These are phyloP conservation scores for Yamadazyma diospyri DNA, from an alignment of 1,139 yeast genomes.

Conservation along the genomic window DNA sequence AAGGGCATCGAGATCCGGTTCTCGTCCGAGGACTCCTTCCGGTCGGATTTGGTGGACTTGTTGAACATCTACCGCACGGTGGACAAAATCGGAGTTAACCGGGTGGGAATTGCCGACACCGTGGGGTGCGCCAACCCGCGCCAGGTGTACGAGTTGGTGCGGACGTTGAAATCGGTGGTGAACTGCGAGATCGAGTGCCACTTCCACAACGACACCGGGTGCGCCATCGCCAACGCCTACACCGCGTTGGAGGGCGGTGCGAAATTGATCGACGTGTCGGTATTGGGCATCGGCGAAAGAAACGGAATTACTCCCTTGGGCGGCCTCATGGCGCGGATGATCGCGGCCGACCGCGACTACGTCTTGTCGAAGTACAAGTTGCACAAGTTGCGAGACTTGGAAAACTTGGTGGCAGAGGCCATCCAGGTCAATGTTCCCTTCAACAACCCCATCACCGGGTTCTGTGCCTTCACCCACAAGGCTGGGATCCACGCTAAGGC, in stretches of 20 bases:
- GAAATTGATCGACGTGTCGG: conserved; percentile 53
- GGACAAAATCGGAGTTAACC: conserved; percentile 55
- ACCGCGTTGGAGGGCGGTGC: conserved; percentile 64
- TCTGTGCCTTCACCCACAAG: conserved; percentile 61
- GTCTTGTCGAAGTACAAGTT: conserved; percentile 55
- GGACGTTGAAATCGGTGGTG: conserved; percentile 55
- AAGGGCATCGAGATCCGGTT: conserved; percentile 58
- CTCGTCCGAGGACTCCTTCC: conserved; percentile 55
- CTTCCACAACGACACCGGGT: conserved; percentile 61
- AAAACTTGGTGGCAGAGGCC: conserved; percentile 55
- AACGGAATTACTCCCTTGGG: conserved; percentile 60
- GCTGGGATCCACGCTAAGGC: conserved; percentile 64
- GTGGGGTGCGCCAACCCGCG: conserved; percentile 62
- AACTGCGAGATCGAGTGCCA: conserved; percentile 58
- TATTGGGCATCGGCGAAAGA: conserved; percentile 59
- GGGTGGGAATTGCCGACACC: conserved; percentile 62
- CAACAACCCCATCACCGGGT: conserved; percentile 60
- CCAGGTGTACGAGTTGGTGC: conserved; percentile 56
- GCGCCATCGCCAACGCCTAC: conserved; percentile 61
- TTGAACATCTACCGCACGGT: conserved; percentile 55
- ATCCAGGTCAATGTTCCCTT: conserved; percentile 58
- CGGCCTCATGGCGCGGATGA: conserved; percentile 62
- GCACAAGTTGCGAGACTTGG: conserved; percentile 52
- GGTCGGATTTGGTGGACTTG: conserved; percentile 56
- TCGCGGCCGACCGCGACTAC: conserved; percentile 56